Base-by-base conservation (phyloP, 805 yeast genomes). In the Kazachstania viticola region DNA sequence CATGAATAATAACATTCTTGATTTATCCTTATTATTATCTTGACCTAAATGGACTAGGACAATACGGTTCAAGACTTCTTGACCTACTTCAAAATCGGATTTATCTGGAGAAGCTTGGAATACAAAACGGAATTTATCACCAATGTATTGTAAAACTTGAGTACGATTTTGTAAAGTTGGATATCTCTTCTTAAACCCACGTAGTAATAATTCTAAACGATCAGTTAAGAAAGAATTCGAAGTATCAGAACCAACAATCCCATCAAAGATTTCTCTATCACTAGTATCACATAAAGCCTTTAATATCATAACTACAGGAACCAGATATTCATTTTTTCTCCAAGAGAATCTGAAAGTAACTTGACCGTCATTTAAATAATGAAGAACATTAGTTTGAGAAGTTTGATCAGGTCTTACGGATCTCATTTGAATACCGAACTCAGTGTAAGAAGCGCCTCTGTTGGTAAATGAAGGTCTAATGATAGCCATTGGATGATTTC, bases 401-500 rank as follows among this genome's bases (percentile, higher is more conserved):
- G 95, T 81, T 64, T 91, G 97, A 60, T 91, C 98, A 4, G 94
- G 94, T 54, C 98, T 75, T 3, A 85, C 96, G 39, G 79, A 74
- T 62, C 98, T 75, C 39, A 91, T 79, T 64, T 87, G 96, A 39
- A 91, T 75, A 76, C 98, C 98, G 46, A 61, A 91, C 38, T 76
- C 75, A 25, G 95, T 66, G 61, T 91, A 91, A 6, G 83, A 61
- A 5, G 88, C 79, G 50, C 98, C 98, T 69, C 98, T 79, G 62
- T 85, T 85, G 31, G 78, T 79, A 52, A 88, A 91, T 9, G 94
- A 81, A 21, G 95, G 93, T 64, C 98, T 83, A 37, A 85, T 79
- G 48, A 91, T 75, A 9, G 97, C 97, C 95, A 91, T 84, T 16
- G 97, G 94, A 54, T 87, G 96, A 57, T 91, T 91, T 60, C 98